Evolutionary conservation across 345 rosid species (phyloP), one percentile per base, ranked within the genome.

Genomic region (Reutealis trisperma): DNA sequence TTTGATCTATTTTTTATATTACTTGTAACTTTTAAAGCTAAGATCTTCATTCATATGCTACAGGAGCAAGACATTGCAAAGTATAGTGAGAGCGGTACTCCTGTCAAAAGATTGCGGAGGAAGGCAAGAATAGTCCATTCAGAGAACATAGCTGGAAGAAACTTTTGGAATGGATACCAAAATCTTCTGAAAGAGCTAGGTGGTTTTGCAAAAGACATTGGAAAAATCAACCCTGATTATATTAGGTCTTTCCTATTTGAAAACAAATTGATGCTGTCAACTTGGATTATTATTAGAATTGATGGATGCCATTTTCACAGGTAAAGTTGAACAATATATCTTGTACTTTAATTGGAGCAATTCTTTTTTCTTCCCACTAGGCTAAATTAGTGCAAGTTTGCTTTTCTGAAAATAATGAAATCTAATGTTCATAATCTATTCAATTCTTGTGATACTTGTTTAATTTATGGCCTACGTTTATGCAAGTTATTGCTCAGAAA

Each of bases 261-360:
- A 78, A 90, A 79, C 82, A 95, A 88, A 79, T 70, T 93, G 88
- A 84, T 93, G 88, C 93, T 91, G 67, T 87, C 83, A 63, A 90
- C 92, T 57, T 95, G 98, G 96, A 84, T 90, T 32, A 90, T 95
- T 60, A 78, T 95, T 73, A 88, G 99, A 82, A 89, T 93, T 79
- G 99, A 95, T 80, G 99, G 99, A 76, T 92, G 94, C 80, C 97
- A 95, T 79, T 95, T 95, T 86, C 99, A 95, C 90, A 89, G 97
- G 97, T 91, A 84, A 85, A 72, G 54, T 52, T 9, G 8, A 14
- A 27, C 63, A 16, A 19, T 44, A 30, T 51, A 3, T 52, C 8
- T 7, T 2, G 16, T 41, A 9, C 10, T 34, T 62, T 68, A 11
- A 27, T 24, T 47, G 1, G 42, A 61, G 19, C 59, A 58, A 49